Evolutionary conservation across 208 protist genomes (phyloP).

Genomic region (Crithidia thermophila): DNA sequence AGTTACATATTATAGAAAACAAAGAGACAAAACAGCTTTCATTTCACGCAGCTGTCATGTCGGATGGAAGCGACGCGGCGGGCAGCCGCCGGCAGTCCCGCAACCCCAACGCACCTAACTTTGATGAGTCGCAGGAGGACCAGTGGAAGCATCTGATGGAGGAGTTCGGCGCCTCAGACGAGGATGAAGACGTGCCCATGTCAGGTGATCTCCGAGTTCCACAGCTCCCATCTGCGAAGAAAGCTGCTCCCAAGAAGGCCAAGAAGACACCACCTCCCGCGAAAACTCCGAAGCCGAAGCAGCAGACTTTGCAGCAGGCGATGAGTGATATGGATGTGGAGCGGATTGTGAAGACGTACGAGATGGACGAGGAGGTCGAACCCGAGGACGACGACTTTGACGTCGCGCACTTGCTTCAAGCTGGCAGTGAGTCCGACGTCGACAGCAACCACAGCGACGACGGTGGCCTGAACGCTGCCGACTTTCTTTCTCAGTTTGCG

Average conservation of each 20-base stretch:
- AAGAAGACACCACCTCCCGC: conserved; percentile 7
- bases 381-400: conserved; percentile 42
- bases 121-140: conserved; percentile 50
- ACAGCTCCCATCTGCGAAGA: conserved; percentile 40
- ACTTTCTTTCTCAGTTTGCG: conserved; percentile 33
- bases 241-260: conserved; percentile 11
- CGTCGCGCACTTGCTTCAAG: conserved; percentile 52
- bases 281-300: conserved; percentile 47
- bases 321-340: conserved; percentile 74
- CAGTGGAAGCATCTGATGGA: conserved; percentile 64
- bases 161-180: conserved; percentile 51
- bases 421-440: conserved; percentile 22
- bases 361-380: conserved; percentile 47
- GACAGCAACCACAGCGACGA: conserved; percentile 44
- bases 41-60: conserved; percentile 19
- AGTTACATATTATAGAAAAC: too few relatives aligned
- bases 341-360: conserved; percentile 53
- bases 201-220: conserved; percentile 36
- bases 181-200: conserved; percentile 35
- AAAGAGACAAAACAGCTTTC: neutral
- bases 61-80: neutral
- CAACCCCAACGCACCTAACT: conserved; percentile 24
- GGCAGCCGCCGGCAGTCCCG: conserved; percentile 1
- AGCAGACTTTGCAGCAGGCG: conserved; percentile 71
- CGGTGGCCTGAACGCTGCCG: conserved; percentile 36